phyloP scores from a whole-genome alignment of 768 basidiomycete species.

The Punctularia strigosozonata region DNA sequence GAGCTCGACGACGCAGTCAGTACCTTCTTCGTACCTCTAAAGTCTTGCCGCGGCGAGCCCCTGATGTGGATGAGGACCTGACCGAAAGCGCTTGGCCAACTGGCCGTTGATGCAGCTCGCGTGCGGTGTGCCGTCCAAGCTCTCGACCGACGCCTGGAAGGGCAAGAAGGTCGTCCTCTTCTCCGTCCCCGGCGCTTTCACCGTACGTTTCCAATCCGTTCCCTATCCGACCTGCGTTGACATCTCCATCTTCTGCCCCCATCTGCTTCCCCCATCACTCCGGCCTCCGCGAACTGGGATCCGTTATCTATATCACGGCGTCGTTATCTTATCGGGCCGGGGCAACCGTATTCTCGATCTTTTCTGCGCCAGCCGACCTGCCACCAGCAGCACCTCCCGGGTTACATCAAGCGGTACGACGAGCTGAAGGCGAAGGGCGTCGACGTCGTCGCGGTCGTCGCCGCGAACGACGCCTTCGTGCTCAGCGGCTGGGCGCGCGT shows the following conservation, averaged over 20 bases:
- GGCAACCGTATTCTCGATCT: too few species aligned
- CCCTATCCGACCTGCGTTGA: not conserved
- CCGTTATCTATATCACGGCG: too few species aligned
- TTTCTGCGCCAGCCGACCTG: constrained; percentile 23
- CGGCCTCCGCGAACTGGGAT: too few species aligned
- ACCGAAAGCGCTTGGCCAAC: constrained; percentile 4
- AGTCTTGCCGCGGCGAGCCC: too few species aligned
- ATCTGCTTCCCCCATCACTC: too few species aligned
- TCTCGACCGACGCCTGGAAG: constrained; percentile 57
- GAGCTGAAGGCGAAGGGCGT: constrained; percentile 72
- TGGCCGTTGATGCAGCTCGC: not conserved
- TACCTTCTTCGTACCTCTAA: constrained; percentile 6
- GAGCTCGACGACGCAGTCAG: constrained; percentile 52
- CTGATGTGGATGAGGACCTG: too few species aligned
- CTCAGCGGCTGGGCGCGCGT: constrained; percentile 31
- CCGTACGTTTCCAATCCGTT: constrained; percentile 29
- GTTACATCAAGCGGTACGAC: constrained; percentile 54
- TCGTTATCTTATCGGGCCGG: too few species aligned
- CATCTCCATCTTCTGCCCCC: constrained; percentile 1
- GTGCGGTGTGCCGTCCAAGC: constrained; percentile 30
- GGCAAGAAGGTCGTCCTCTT: constrained; percentile 76
- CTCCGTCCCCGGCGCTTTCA: constrained; percentile 74
- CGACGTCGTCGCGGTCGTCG: constrained; percentile 56
- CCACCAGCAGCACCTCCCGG: constrained; percentile 31
- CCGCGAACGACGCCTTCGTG: constrained; percentile 75